Base-by-base conservation (phyloP, 768 basidiomycete species). In the Psilocybe subaeruginosa region DNA sequence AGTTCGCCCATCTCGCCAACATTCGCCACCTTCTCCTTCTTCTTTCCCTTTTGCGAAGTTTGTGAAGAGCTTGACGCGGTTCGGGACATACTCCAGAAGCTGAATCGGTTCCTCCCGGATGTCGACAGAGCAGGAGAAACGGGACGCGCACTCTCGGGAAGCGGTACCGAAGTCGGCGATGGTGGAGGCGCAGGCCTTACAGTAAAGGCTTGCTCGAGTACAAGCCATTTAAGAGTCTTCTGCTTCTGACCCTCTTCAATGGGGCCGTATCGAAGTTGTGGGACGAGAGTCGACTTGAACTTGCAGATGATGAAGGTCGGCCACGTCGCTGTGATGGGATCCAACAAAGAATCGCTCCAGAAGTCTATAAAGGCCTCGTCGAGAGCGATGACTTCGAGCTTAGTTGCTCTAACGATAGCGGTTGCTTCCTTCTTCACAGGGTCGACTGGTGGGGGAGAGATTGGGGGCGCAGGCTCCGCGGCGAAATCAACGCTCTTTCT, bases 321-420 rank as follows among this genome's bases (percentile, higher is more conserved):
- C 90, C 88, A 92, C 46, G 76, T 72, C 1, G 79, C 71, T 0
- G 88, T 77, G 59, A 91, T 81, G 16, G 89, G 85, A 67, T 93
- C 91, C 14, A 87, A 75, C 33, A 92, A 69, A 1, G 90, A 82
- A 67, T 93, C 91, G 54, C 80, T 82, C 90, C 91, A 93, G 69
- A 92, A 92, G 71, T 93, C 91, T 56, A 92, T 74, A 70, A 93
- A 93, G 1, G 91, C 90, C 67, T 93, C 91, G 67, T 93, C 92
- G 9, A 93, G 68, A 61, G 85, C 81, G n/a, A 87, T 74, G 37
- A 84, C 64, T 12, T 78, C 74, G 9, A 88, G 72, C 8, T 74
- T 71, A 0, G 80, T 79, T 19, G 80, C 76, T 62, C 69, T 80
- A n/a, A 79, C 76, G 27, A 68, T 59, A 33, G 69, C 62, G 51